Conservation (phyloP, 2,329 filamentous ascomycete species). For the Sclerotinia spermophila region DNA sequence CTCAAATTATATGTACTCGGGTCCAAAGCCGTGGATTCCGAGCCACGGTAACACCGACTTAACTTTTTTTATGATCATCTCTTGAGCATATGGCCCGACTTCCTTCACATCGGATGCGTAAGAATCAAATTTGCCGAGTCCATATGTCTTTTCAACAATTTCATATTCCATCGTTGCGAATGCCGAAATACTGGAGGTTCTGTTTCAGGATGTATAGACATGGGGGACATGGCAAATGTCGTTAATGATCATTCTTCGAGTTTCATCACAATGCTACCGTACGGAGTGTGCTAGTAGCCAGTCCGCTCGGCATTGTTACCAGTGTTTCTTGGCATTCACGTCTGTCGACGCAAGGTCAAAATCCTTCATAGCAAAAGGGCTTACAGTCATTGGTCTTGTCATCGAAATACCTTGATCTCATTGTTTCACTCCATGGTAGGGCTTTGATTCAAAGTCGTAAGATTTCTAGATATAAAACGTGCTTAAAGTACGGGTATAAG, state of each 20-base stretch:
- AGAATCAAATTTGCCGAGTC: not conserved
- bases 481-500: not conserved
- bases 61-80: not conserved
- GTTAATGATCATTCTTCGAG: not conserved
- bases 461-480: not conserved
- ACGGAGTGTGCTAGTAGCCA: not conserved
- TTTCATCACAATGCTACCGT: not conserved
- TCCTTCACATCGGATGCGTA: not conserved
- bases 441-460: not conserved
- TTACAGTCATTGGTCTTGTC: not conserved
- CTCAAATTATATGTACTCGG: not conserved
- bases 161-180: not conserved
- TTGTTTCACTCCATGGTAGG: not conserved
- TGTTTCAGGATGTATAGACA: not conserved
- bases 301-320: not conserved
- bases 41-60: not conserved
- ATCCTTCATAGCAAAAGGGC: not conserved
- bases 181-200: not conserved
- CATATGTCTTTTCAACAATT: not conserved
- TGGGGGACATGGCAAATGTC: not conserved
- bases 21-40: not conserved
- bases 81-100: not conserved
- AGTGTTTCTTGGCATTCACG: not conserved
- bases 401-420: not conserved
- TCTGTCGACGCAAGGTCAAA: not conserved